These are phyloP conservation scores for Betula pendula DNA, from an alignment of 306 rosid species.

Conservation along the genomic window DNA sequence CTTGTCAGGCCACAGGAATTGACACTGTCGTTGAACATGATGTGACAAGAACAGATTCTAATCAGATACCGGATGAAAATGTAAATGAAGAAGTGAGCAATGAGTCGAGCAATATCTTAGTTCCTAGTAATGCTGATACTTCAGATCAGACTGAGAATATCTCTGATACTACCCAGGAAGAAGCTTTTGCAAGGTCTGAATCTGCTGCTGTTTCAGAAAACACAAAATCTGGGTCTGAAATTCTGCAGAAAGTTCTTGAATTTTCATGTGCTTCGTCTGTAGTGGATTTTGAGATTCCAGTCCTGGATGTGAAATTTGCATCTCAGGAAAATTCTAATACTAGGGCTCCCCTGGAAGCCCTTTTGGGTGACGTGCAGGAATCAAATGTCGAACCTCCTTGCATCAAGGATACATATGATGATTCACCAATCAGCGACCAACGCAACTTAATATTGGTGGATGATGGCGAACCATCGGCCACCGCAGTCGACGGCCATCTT, in stretches of 20 bases:
- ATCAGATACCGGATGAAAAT: conserved; percentile 27
- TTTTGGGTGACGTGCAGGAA: conserved; percentile 43
- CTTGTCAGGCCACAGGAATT: conserved; percentile 16
- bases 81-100: conserved; percentile 28
- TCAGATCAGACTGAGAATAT: conserved; percentile 25
- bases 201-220: conserved; percentile 21
- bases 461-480: conserved; percentile 32
- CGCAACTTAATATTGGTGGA: conserved; percentile 58
- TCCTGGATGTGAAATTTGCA: conserved; percentile 72
- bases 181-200: conserved; percentile 19
- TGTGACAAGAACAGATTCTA: conserved; percentile 14
- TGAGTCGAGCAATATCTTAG: conserved; percentile 20
- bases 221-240: conserved; percentile 33
- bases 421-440: conserved; percentile 26
- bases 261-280: conserved; percentile 45
- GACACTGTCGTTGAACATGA: conserved; percentile 23
- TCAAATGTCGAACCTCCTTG: conserved; percentile 29
- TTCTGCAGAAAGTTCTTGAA: conserved; percentile 60
- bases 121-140: conserved; percentile 21
- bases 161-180: conserved; percentile 23
- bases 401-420: conserved; percentile 33
- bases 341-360: conserved; percentile 48
- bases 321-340: conserved; percentile 33
- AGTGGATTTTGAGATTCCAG: conserved; percentile 62
- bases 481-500: conserved; percentile 25